Conservation (phyloP, 2,329 filamentous ascomycete genomes). For the Xylaria sp. region DNA sequence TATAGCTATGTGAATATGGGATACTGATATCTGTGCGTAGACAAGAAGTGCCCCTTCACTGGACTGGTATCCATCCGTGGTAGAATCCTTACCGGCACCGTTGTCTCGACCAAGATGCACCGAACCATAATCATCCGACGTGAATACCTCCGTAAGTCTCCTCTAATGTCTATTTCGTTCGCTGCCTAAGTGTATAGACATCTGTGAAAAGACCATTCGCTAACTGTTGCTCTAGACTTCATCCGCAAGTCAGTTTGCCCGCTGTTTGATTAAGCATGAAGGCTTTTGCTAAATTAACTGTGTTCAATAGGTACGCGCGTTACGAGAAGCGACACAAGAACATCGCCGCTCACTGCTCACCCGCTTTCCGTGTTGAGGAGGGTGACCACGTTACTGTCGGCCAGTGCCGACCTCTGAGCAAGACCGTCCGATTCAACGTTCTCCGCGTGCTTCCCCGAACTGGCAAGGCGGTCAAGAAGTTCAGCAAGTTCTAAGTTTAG, state of each 20-base stretch:
- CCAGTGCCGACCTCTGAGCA: constrained; percentile 98
- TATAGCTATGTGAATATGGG: not conserved
- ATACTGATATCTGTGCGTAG: constrained; percentile 53
- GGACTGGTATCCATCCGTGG: constrained; percentile 99
- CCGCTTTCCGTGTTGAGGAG: constrained; percentile 99
- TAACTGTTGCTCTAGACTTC: constrained; percentile 56
- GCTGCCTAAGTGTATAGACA: not conserved
- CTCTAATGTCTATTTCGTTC: not conserved
- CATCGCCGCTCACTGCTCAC: constrained; percentile 97
- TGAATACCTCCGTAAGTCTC: constrained; percentile 86
- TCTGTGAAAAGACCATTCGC: not conserved
- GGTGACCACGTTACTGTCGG: constrained; percentile 99
- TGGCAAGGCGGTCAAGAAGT: constrained; percentile 96
- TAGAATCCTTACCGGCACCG: constrained; percentile 99
- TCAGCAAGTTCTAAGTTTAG: constrained; percentile 91
- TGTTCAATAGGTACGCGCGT: constrained; percentile 74
- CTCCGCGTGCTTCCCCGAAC: constrained; percentile 97
- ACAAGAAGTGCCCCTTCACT: constrained; percentile 99
- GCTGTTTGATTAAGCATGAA: not conserved
- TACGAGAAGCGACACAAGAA: constrained; percentile 99
- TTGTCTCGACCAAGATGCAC: constrained; percentile 99
- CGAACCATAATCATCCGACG: constrained; percentile 98
- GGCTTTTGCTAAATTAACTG: constrained; percentile 9
- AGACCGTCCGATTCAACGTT: constrained; percentile 99
- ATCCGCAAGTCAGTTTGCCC: constrained; percentile 74